Evolutionary conservation across 169 alveolate genomes (phyloP).

Genomic region (Cyclospora cayetanensis): DNA sequence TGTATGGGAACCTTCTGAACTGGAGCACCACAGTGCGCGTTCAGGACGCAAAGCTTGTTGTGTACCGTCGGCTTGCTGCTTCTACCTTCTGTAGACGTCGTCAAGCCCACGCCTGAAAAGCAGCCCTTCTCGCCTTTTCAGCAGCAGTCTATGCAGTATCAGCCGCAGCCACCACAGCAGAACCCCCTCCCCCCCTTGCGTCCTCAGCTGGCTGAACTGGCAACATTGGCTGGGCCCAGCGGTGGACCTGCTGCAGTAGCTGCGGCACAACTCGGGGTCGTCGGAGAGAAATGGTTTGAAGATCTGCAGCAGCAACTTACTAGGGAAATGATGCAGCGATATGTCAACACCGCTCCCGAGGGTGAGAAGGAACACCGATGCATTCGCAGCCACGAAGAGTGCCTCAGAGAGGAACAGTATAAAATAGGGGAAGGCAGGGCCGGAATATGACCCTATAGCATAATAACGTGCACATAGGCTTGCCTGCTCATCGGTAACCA

Average conservation of each 20-base stretch:
- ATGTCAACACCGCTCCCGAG: background rate
- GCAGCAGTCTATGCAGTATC: background rate
- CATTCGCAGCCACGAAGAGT: too few species aligned
- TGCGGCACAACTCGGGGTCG: background rate
- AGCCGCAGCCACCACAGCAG: background rate
- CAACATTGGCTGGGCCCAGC: background rate
- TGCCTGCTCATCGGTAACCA: too few species aligned
- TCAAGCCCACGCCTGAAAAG: background rate
- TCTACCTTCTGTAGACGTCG: background rate
- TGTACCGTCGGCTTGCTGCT: background rate
- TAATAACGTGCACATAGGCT: background rate
- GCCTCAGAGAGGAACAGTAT: too few species aligned
- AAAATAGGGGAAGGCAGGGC: too few species aligned
- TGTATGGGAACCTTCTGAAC: background rate
- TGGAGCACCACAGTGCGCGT: background rate
- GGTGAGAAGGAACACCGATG: background rate
- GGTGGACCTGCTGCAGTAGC: slow-evolving; percentile 6
- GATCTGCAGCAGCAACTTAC: slow-evolving; percentile 17
- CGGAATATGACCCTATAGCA: too few species aligned
- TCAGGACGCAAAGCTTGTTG: background rate
- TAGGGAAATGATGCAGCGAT: background rate
- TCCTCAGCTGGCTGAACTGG: background rate
- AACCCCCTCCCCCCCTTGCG: background rate
- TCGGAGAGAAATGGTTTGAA: background rate
- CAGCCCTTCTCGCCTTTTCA: background rate